These are phyloP conservation scores for Aureobasidium sp. DNA, from an alignment of 2,329 filamentous ascomycete species.

Conservation along the genomic window DNA sequence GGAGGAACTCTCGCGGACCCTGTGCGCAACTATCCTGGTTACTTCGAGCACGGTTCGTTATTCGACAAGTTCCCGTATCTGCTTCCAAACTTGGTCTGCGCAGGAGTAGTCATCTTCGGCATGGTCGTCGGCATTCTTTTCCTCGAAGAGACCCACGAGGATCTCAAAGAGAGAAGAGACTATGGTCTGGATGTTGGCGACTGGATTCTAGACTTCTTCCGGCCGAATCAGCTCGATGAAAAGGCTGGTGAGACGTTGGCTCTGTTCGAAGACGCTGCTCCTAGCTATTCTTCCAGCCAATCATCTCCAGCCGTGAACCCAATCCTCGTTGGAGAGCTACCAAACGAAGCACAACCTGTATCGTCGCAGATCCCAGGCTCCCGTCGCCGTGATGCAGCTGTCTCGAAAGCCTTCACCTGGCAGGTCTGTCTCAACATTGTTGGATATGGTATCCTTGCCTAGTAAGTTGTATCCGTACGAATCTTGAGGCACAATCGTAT, in stretches of 20 bases:
- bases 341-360: conserved; percentile 34
- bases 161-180: conserved; percentile 71
- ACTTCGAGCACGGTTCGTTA: conserved; percentile 67
- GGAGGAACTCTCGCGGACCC: conserved; percentile 85
- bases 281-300: conserved; percentile 58
- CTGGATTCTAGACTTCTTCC: conserved; percentile 47
- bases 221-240: conserved; percentile 21
- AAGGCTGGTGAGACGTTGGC: conserved; percentile 49
- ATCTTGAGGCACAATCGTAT: conserved; percentile 4
- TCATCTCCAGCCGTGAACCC: conserved; percentile 44
- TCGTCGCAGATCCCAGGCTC: conserved; percentile 22
- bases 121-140: conserved; percentile 76
- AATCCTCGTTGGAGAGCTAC: conserved; percentile 28
- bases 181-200: conserved; percentile 68
- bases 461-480: conserved; percentile 53
- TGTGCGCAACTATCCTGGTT: conserved; percentile 68
- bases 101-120: conserved; percentile 66
- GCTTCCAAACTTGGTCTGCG: conserved; percentile 85
- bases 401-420: conserved; percentile 65
- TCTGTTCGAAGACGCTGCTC: conserved; percentile 59
- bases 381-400: conserved; percentile 32
- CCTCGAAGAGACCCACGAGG: conserved; percentile 86
- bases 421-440: conserved; percentile 83
- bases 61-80: conserved; percentile 87
- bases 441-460: conserved; percentile 86